Evolutionary conservation across 768 basidiomycete species (phyloP).

Genomic region (Lentinula boryana): DNA sequence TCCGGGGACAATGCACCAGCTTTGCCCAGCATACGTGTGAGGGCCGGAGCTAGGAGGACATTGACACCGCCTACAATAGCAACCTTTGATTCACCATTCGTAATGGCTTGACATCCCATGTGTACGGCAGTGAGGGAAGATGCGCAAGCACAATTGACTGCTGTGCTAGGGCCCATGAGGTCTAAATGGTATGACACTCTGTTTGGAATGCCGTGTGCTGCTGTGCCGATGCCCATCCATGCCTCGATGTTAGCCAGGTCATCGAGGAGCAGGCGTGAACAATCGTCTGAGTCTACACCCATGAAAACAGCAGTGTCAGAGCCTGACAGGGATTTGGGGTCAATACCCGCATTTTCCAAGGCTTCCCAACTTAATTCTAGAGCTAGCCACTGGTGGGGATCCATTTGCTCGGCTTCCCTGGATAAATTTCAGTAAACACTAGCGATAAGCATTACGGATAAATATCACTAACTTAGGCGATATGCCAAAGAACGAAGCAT

Average conservation of each 20-base stretch:
- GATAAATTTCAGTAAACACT: not conserved
- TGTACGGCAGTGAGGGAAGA: conserved; percentile 31
- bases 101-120: conserved; percentile 28
- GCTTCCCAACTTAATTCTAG: conserved; percentile 1
- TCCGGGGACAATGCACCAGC: conserved; percentile 23
- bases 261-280: not conserved
- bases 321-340: not conserved
- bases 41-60: conserved; percentile 16
- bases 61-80: conserved; percentile 30
- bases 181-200: conserved; percentile 24
- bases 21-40: conserved; percentile 8
- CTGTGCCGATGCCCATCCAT: conserved; percentile 3
- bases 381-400: not conserved
- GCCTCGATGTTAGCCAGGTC: not conserved
- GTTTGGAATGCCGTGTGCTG: conserved; percentile 22
- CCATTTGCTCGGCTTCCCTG: conserved; percentile 3
- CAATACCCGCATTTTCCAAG: not conserved
- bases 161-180: conserved; percentile 26
- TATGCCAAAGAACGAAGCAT: conserved; percentile 1
- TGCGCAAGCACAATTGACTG: conserved; percentile 32
- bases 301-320: conserved; percentile 1
- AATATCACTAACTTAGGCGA: not conserved
- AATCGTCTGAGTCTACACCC: conserved; percentile 2
- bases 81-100: conserved; percentile 27
- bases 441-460: not conserved